phyloP scores from a whole-genome alignment of 2,329 filamentous ascomycete species.

The Ophiostoma himal-ulmi region DNA sequence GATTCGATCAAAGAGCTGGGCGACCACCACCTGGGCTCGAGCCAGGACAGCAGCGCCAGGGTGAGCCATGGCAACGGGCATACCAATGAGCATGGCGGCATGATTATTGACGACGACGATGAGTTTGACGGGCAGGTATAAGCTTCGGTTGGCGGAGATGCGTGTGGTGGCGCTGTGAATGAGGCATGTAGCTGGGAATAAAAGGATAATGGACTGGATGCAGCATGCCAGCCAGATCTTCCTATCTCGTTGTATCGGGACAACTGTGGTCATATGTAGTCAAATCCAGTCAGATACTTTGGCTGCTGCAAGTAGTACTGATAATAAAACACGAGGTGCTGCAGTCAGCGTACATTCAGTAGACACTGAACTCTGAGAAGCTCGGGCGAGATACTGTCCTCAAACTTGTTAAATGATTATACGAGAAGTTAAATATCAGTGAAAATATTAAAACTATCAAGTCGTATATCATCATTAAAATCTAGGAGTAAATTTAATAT shows the following conservation, averaged over 20 bases:
- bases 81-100: neutral
- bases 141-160: too few relatives aligned
- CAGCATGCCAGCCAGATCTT: neutral
- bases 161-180: neutral
- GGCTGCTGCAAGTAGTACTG: too few relatives aligned
- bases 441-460: too few relatives aligned
- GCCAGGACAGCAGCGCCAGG: neutral
- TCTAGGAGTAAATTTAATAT: too few relatives aligned
- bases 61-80: neutral
- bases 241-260: neutral
- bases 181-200: neutral
- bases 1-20: constrained; percentile 34
- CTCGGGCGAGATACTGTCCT: too few relatives aligned
- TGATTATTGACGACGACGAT: constrained; percentile 5
- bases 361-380: too few relatives aligned
- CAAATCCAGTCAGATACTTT: neutral
- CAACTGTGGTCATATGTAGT: neutral
- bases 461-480: too few relatives aligned
- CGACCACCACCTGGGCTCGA: neutral
- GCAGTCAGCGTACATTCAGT: too few relatives aligned
- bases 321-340: too few relatives aligned
- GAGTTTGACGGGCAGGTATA: constrained; percentile 5
- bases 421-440: too few relatives aligned
- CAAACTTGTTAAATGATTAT: too few relatives aligned
- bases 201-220: neutral